Evolutionary conservation across 2,329 filamentous ascomycete genomes (phyloP).

Genomic region (Penicillium sp.): DNA sequence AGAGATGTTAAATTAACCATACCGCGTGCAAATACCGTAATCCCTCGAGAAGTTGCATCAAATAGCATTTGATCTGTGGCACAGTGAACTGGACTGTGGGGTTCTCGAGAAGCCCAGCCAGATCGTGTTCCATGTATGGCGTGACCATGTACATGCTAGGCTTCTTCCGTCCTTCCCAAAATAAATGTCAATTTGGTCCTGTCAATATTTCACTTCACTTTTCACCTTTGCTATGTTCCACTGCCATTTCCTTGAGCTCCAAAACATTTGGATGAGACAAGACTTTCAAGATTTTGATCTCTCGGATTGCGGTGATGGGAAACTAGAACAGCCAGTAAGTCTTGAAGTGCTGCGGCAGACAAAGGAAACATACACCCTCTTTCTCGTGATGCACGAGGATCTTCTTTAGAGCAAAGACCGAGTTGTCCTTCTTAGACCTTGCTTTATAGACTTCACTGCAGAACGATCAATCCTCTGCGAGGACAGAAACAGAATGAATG

Average conservation of each 20-base stretch:
- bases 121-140: constrained; percentile 97
- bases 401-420: constrained; percentile 86
- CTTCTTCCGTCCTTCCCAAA: constrained; percentile 69
- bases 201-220: constrained; percentile 9
- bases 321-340: constrained; percentile 50
- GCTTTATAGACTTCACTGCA: constrained; percentile 83
- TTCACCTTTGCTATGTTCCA: constrained; percentile 65
- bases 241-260: constrained; percentile 88
- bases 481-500: constrained; percentile 6
- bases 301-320: constrained; percentile 93
- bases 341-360: neutral
- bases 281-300: constrained; percentile 95
- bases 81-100: constrained; percentile 80
- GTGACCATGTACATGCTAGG: constrained; percentile 96
- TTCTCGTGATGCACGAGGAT: constrained; percentile 99
- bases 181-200: constrained; percentile 13
- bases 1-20: constrained; percentile 12
- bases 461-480: constrained; percentile 11
- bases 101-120: constrained; percentile 95
- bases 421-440: constrained; percentile 65
- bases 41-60: constrained; percentile 86
- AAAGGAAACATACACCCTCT: constrained; percentile 61
- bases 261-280: constrained; percentile 87
- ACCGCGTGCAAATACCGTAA: constrained; percentile 81
- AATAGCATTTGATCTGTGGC: constrained; percentile 95